phyloP scores from a whole-genome alignment of 148 eudicot species.

The Simmondsia chinensis region DNA sequence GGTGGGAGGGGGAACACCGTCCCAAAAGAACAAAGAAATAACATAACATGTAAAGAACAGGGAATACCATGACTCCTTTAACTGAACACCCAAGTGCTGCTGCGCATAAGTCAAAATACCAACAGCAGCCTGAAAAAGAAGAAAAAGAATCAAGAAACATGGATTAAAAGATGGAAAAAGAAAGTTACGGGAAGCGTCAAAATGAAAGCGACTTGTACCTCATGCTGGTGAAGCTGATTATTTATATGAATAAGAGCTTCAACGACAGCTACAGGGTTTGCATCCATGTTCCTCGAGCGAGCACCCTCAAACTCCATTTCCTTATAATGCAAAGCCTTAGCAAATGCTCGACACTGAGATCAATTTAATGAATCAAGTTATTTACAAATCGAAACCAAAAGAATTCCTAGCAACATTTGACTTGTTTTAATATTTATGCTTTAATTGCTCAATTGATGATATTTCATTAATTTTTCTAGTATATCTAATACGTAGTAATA shows the following conservation, averaged over 20 bases:
- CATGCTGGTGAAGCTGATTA: slow-evolving; percentile 95
- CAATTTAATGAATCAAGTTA: slow-evolving; percentile 7
- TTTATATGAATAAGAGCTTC: slow-evolving; percentile 96
- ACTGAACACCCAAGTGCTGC: slow-evolving; percentile 72
- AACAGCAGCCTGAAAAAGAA: slow-evolving; percentile 81
- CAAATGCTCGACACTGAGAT: slow-evolving; percentile 93
- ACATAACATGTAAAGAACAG: neutral
- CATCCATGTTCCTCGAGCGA: slow-evolving; percentile 80
- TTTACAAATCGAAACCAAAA: neutral
- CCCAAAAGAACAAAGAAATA: neutral
- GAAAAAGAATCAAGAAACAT: slow-evolving; percentile 5
- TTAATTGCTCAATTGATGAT: no score
- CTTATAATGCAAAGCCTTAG: slow-evolving; percentile 96
- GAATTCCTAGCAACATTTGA: no score
- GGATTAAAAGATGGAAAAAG: neutral
- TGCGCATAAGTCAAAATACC: slow-evolving; percentile 97
- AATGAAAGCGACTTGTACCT: slow-evolving; percentile 29
- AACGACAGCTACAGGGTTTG: slow-evolving; percentile 84
- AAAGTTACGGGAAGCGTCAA: neutral
- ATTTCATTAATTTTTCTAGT: no score
- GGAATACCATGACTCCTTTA: slow-evolving; percentile 86
- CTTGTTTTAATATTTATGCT: no score
- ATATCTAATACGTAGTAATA: no score
- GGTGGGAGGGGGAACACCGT: neutral
- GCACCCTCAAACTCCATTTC: slow-evolving; percentile 99